phyloP scores from a whole-genome alignment of 2,329 filamentous ascomycete species.

The Proliferodiscus dingleyae region DNA sequence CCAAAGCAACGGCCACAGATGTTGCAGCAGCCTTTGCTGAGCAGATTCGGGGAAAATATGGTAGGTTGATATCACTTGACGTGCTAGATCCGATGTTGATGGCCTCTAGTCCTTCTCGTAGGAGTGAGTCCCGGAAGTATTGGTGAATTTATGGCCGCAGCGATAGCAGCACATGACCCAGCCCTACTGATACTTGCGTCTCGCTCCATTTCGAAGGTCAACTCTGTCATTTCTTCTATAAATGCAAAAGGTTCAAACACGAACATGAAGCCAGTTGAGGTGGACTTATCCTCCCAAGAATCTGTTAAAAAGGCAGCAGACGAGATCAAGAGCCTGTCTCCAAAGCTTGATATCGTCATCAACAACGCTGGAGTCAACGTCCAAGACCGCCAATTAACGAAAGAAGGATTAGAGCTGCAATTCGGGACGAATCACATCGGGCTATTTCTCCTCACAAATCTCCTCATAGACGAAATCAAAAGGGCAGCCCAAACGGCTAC shows the following conservation, averaged over 20 bases:
- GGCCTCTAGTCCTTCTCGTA: background rate
- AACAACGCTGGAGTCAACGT: slow-evolving; percentile 22
- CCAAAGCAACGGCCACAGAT: too few relatives aligned
- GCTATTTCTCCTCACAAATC: slow-evolving; percentile 17
- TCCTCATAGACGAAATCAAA: slow-evolving; percentile 11
- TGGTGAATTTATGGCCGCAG: too few relatives aligned
- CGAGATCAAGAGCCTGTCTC: slow-evolving; percentile 30
- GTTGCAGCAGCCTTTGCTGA: too few relatives aligned
- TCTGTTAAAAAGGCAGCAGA: slow-evolving; percentile 36
- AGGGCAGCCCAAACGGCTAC: background rate
- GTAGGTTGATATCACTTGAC: too few relatives aligned
- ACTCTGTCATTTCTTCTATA: slow-evolving; percentile 5
- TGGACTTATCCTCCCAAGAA: slow-evolving; percentile 36
- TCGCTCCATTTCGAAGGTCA: slow-evolving; percentile 3
- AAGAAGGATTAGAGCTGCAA: slow-evolving; percentile 13
- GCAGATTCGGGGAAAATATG: too few relatives aligned
- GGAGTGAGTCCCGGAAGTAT: background rate
- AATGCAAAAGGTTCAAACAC: slow-evolving; percentile 2
- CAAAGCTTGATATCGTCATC: slow-evolving; percentile 38
- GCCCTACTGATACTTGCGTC: slow-evolving; percentile 12
- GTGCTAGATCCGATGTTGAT: too few relatives aligned
- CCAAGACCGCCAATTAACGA: slow-evolving; percentile 1
- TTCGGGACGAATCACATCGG: slow-evolving; percentile 15
- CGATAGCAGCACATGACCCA: background rate
- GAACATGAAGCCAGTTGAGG: slow-evolving; percentile 1